Evolutionary conservation across 225 moss, liverwort and hornwort genomes (phyloP).

Genomic region (Polytrichum formosum): DNA sequence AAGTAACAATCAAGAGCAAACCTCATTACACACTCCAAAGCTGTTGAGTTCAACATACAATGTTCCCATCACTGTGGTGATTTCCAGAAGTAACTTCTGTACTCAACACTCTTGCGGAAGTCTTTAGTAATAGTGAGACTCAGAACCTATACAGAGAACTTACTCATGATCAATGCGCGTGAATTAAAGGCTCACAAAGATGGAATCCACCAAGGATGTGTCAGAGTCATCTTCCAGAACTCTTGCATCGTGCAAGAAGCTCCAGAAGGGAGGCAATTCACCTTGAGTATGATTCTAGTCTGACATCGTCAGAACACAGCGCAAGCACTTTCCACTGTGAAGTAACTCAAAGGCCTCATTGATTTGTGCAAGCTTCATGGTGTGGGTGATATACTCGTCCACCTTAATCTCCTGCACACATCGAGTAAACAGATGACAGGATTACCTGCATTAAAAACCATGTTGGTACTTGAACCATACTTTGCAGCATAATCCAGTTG

Average conservation of each 20-base stretch:
- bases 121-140: too few relatives aligned
- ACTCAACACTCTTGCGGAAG: too few relatives aligned
- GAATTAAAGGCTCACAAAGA: not conserved
- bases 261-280: not conserved
- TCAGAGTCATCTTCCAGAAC: not conserved
- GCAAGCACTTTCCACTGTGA: slow-evolving; percentile 61
- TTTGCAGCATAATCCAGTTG: too few relatives aligned
- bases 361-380: slow-evolving; percentile 54
- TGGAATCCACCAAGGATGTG: not conserved
- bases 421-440: not conserved
- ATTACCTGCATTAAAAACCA: too few relatives aligned
- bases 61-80: too few relatives aligned
- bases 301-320: slow-evolving; percentile 44
- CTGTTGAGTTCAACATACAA: too few relatives aligned
- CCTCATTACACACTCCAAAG: too few relatives aligned
- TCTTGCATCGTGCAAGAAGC: not conserved
- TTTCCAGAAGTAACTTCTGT: too few relatives aligned
- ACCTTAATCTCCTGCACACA: slow-evolving; percentile 71
- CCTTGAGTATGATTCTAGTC: slow-evolving; percentile 15
- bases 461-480: too few relatives aligned
- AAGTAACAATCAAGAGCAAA: too few relatives aligned
- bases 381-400: slow-evolving; percentile 72
- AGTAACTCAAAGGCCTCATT: slow-evolving; percentile 67
- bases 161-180: not conserved
- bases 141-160: too few relatives aligned